Percentiles rank a stretch among this genome's conserved stretches.
Conservation (phyloP, 148 eudicot genomes). For the Rheum nobile region DNA sequence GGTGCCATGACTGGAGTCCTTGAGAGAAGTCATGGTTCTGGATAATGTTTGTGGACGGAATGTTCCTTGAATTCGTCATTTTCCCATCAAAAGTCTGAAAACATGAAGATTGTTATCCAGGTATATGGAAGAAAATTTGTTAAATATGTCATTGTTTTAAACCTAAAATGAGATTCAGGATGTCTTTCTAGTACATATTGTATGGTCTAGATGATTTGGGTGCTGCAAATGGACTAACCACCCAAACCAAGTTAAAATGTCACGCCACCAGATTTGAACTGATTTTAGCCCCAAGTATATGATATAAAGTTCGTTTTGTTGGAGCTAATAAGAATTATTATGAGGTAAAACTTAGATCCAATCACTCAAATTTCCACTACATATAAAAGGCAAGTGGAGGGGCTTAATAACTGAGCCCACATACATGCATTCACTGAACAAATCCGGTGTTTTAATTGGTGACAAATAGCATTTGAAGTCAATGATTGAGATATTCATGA, state of each 20-base stretch:
- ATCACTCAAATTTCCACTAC: not conserved
- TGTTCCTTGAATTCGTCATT: constrained; percentile 14
- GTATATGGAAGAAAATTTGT: not conserved
- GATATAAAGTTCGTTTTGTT: not conserved
- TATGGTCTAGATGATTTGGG: not conserved
- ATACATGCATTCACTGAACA: not conserved
- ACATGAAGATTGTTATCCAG: not conserved
- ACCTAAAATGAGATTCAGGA: not conserved
- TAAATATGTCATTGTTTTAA: not conserved
- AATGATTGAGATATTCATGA: not conserved
- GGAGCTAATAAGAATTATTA: not conserved
- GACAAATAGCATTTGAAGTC: not conserved
- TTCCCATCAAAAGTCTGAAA: constrained; percentile 30
- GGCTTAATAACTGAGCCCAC: too few species aligned
- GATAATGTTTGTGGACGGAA: constrained; percentile 34
- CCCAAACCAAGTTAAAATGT: not conserved
- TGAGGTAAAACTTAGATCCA: not conserved
- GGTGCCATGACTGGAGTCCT: constrained; percentile 68
- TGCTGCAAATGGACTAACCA: not conserved
- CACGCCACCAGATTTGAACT: not conserved
- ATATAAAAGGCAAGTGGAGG: not conserved
- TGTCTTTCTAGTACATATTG: not conserved
- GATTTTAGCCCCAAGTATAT: not conserved
- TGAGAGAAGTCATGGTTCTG: constrained; percentile 68
- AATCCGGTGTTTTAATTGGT: not conserved